Evolutionary conservation across 2,329 filamentous ascomycete genomes (phyloP), one percentile per base, ranked within the genome.

Genomic region (Scedosporium boydii): DNA sequence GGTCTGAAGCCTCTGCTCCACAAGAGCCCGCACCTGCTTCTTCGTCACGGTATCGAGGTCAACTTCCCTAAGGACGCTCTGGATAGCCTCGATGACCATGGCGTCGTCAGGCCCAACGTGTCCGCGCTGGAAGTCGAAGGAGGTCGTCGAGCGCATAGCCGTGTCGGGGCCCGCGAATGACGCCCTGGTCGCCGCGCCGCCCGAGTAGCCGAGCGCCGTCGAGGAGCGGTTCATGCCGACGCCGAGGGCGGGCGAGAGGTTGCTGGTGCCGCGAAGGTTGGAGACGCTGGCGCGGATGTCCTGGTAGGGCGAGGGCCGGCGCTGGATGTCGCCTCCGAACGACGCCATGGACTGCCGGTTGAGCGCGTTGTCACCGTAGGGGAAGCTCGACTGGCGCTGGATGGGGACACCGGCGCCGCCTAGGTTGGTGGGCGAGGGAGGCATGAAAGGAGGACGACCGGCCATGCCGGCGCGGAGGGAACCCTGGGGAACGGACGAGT

Each of bases 21-120:
- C 92, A 55, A 98, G 82, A 3, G 90, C 93, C 59, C 90, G 84
- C 63, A 95, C 88, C 77, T 98, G 93, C 79, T 99, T 99, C 86
- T 98, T 99, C 6, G 95, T 99, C 58, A 98, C 91, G n/a, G 84
- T 93, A 73, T 99, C 95, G 51, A 99, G 81, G 74, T 99, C 93
- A 0, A 97, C 92, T 70, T 97, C 93, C 16, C 82, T 77, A 65
- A 99, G 80, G 68, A 95, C 95, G 59, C 82, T 80, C 70, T 91
- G 89, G 65, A 98, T 93, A 1, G 90, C 89, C 65, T 96, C 90
- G 18, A 91, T 82, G 66, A 99, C 97, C 64, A 86, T 83, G 56
- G 79, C 80, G 69, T 98, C 93, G 67, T 89, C 90, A 0, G 91
- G 90, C 0, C 90, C 91, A 26, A 78, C 79, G 62, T 78, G 74